A percentile compares a stretch with the other conserved stretches of the same genome.
phyloP scores from a whole-genome alignment of 2,329 filamentous ascomycete species.

The Colletotrichum sidae region DNA sequence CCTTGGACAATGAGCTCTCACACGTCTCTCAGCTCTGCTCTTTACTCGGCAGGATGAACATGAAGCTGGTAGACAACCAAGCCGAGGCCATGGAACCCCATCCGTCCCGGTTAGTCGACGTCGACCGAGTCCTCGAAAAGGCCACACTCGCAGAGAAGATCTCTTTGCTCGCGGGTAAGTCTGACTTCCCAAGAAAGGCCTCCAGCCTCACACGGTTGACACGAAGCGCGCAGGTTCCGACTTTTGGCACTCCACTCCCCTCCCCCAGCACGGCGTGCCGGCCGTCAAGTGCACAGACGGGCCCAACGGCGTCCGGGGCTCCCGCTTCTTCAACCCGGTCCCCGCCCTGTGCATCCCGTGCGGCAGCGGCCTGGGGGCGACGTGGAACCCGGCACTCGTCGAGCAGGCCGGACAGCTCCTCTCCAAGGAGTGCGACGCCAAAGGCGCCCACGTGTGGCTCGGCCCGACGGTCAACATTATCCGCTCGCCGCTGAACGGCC shows the following conservation, averaged over 20 bases:
- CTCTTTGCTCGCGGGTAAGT: conserved; percentile 61
- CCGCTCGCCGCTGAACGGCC: conserved; percentile 68
- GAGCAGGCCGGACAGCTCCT: conserved; percentile 62
- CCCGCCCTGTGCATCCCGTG: conserved; percentile 70
- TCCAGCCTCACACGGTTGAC: too few relatives aligned
- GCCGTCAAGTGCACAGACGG: conserved; percentile 75
- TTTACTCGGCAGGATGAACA: background rate
- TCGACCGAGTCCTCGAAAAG: conserved; percentile 65
- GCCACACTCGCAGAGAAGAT: conserved; percentile 64
- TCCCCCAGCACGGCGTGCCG: conserved; percentile 70
- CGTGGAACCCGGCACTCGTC: conserved; percentile 66
- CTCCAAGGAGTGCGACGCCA: conserved; percentile 64
- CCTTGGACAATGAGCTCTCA: background rate
- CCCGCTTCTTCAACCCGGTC: conserved; percentile 74
- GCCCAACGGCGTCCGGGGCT: conserved; percentile 76
- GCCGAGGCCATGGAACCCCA: conserved; percentile 2
- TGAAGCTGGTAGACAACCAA: background rate
- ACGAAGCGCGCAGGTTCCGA: conserved; percentile 61
- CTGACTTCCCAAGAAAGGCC: fast-evolving
- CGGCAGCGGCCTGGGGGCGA: conserved; percentile 67
- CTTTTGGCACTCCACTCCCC: conserved; percentile 75
- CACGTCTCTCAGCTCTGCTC: background rate
- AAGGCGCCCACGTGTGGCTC: conserved; percentile 68
- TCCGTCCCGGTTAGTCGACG: conserved; percentile 50
- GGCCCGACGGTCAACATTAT: conserved; percentile 74